phyloP scores from a whole-genome alignment of 1,284 basidiomycete genomes.

The Sanguinoderma infundibulare region DNA sequence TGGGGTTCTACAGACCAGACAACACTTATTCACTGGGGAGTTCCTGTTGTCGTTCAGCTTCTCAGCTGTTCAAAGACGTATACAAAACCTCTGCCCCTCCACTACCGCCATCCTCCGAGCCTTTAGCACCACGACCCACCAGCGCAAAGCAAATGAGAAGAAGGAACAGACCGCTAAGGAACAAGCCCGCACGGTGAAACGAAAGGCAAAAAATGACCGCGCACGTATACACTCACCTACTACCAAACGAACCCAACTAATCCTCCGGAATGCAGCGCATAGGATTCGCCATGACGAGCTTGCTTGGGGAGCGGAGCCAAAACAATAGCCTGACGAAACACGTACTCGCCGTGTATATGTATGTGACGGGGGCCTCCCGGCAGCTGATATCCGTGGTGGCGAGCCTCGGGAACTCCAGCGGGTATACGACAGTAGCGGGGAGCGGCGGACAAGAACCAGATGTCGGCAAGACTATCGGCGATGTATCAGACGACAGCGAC shows the following conservation, averaged over 20 bases:
- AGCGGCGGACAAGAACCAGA: background rate
- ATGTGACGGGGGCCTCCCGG: slow-evolving; percentile 34
- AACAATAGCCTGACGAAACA: slow-evolving; percentile 34
- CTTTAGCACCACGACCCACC: slow-evolving; percentile 5
- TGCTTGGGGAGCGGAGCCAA: slow-evolving; percentile 36
- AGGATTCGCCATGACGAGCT: slow-evolving; percentile 4
- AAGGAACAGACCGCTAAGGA: background rate
- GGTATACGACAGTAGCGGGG: slow-evolving; percentile 32
- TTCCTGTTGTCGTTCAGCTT: slow-evolving; percentile 9
- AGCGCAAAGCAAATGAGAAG: background rate
- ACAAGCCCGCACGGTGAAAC: background rate
- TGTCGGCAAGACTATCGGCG: background rate
- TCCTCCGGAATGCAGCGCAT: slow-evolving; percentile 10
- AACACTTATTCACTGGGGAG: background rate
- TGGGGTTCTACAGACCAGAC: background rate
- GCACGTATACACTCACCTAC: too few relatives aligned
- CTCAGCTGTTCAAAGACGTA: background rate
- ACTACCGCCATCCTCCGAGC: background rate
- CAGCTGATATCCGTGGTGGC: slow-evolving; percentile 35
- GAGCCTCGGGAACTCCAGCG: slow-evolving; percentile 32
- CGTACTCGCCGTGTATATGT: slow-evolving; percentile 38
- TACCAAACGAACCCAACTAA: background rate
- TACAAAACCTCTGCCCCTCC: slow-evolving; percentile 2
- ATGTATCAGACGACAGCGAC: background rate
- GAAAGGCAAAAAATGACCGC: too few relatives aligned